A percentile compares a stretch with the other conserved stretches of the same genome.
phyloP scores from a whole-genome alignment of 768 basidiomycete species.

The Coprinopsis strossmayeri region DNA sequence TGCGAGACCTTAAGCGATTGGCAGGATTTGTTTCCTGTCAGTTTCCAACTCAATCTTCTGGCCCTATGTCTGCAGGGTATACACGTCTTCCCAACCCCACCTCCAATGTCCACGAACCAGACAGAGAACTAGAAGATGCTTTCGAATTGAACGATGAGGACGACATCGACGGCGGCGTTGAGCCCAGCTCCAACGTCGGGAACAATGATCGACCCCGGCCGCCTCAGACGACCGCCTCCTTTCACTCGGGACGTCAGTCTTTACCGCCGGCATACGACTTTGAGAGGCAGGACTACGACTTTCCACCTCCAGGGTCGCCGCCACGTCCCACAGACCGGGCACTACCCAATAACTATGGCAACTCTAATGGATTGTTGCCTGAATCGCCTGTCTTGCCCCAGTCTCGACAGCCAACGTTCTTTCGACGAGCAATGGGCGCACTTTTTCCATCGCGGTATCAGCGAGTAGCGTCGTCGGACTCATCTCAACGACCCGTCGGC shows the following conservation, averaged over 20 bases:
- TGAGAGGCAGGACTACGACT: conserved; percentile 68
- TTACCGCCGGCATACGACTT: conserved; percentile 63
- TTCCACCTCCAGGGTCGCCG: conserved; percentile 76
- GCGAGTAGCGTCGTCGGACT: conserved; percentile 37
- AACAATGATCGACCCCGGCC: conserved; percentile 17
- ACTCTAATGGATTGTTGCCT: conserved; percentile 64
- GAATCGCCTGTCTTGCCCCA: conserved; percentile 34
- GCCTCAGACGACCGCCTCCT: background rate
- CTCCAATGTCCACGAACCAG: conserved; percentile 34
- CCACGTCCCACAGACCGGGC: conserved; percentile 52
- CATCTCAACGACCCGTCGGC: conserved; percentile 36
- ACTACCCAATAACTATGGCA: conserved; percentile 63
- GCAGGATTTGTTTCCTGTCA: background rate
- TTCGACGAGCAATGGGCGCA: conserved; percentile 52
- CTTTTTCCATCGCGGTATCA: conserved; percentile 64
- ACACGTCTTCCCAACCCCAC: conserved; percentile 44
- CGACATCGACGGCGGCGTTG: conserved; percentile 37
- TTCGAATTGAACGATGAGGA: conserved; percentile 61
- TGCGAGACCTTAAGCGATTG: background rate
- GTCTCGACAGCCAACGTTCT: conserved; percentile 40
- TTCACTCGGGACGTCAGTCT: conserved; percentile 11
- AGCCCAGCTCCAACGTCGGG: conserved; percentile 30
- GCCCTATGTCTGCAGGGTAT: conserved; percentile 47
- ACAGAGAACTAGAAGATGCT: conserved; percentile 70
- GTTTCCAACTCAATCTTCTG: background rate